Evolutionary conservation across 257 asterid species (phyloP), one percentile per base, ranked within the genome.

Genomic region (Prunella vulgaris): DNA sequence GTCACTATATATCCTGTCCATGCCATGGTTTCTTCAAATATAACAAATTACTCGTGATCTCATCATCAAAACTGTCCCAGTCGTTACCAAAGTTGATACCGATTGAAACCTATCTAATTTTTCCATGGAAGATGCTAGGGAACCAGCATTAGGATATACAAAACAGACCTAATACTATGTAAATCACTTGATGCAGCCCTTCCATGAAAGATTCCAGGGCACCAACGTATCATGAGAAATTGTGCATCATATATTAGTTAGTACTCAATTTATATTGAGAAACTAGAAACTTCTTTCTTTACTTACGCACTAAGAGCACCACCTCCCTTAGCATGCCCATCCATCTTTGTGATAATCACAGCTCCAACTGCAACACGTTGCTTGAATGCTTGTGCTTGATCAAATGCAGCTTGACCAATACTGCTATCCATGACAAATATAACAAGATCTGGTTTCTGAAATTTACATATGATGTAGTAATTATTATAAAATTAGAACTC

Each of bases 231-330:
- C 54, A 60, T 18, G 18, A 70, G 37, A 66, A 32, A n/a, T 18
- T n/a, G 52, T 13, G 30, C 35, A 15, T 58, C 37, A 46, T 15
- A 13, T 18, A 54, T 63, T 15, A 40, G 35, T 37, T 58, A 15
- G 59, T 53, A 57, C 21, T 15, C 14, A 5, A 37, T 49, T 33
- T 54, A 10, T 35, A 27, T 21, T 18, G n/a, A 73, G 27, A 73
- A 33, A 60, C 24, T 56, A 1, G 12, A 61, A 15, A 22, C 10
- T 60, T 14, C 21, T 70, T 62, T 25, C 3, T 64, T 64, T 33
- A 88, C 98, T 92, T 88, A 92, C 98, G 97, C 99, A 61, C 99
- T 94, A 70, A 94, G 96, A 74, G 99, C 96, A 79, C 99, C 97
- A 76, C 97, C 99, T 60, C 97, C 97, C 88, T 91, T 94, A 12